Conservation (phyloP, 164 flowering plant species). For the grape (Vitis vinifera) region ASM3070453v1 NC_081811.1:2325501-2326000, state of each 20-base stretch:
- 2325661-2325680: conserved; percentile 7
- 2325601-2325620: conserved; percentile 3
- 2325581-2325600: conserved; percentile 11
- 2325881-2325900: conserved; percentile 21
- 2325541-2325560: conserved; percentile 11
- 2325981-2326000: conserved; percentile 7
- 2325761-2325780: conserved; percentile 18
- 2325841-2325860: conserved; percentile 27
- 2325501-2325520: conserved; percentile 9
- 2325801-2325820: conserved; percentile 22
- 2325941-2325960: conserved; percentile 24
- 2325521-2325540: conserved; percentile 5
- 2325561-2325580: neutral
- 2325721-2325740: conserved; percentile 1
- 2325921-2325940: conserved; percentile 8
- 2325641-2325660: neutral
- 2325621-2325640: conserved; percentile 2
- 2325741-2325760: conserved; percentile 20
- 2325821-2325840: conserved; percentile 31
- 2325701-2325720: conserved; percentile 7
- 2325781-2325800: conserved; percentile 11
- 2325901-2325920: conserved; percentile 17
- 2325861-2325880: conserved; percentile 15
- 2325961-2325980: conserved; percentile 20
- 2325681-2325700: neutral